These are phyloP conservation scores for Zizania latifolia DNA, from an alignment of 176 grass and related monocot genomes.

Conservation along the genomic window DNA sequence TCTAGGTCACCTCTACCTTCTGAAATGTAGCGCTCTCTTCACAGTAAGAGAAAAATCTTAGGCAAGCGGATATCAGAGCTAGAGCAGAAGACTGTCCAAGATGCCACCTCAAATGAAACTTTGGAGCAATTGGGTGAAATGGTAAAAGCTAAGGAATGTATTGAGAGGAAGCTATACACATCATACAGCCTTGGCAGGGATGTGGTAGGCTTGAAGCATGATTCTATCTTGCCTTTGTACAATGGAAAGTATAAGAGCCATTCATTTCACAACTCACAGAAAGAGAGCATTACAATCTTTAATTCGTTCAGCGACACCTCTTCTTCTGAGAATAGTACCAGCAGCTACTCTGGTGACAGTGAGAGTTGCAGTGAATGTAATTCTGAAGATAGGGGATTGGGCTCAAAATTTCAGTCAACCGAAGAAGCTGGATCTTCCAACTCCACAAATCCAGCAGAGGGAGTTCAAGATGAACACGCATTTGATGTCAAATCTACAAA, in stretches of 20 bases:
- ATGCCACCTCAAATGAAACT: constrained; percentile 38
- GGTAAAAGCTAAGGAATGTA: constrained; percentile 58
- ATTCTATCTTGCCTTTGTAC: constrained; percentile 59
- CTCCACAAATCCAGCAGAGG: background rate
- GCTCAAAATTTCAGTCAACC: background rate
- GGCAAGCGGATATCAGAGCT: constrained; percentile 57
- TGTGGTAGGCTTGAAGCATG: constrained; percentile 4
- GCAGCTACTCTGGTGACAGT: constrained; percentile 25
- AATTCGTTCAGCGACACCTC: constrained; percentile 43
- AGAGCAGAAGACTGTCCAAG: constrained; percentile 50
- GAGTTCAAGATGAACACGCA: constrained; percentile 14
- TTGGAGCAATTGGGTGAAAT: constrained; percentile 60
- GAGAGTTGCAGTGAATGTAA: constrained; percentile 24
- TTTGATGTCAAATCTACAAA: constrained; percentile 18
- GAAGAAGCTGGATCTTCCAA: constrained; percentile 41
- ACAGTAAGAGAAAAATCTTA: constrained; percentile 52
- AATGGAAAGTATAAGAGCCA: constrained; percentile 57
- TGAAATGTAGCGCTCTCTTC: constrained; percentile 61
- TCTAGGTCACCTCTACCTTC: background rate
- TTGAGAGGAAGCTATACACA: constrained; percentile 50
- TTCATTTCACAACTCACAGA: constrained; percentile 51
- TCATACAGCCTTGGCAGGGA: constrained; percentile 74
- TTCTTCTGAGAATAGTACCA: constrained; percentile 30
- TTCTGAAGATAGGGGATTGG: constrained; percentile 20
- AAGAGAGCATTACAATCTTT: constrained; percentile 53